A percentile compares a stretch with the other conserved stretches of the same genome.
Evolutionary conservation across 179 eudicot species (phyloP).

Genomic region (Camellia oleifera): DNA sequence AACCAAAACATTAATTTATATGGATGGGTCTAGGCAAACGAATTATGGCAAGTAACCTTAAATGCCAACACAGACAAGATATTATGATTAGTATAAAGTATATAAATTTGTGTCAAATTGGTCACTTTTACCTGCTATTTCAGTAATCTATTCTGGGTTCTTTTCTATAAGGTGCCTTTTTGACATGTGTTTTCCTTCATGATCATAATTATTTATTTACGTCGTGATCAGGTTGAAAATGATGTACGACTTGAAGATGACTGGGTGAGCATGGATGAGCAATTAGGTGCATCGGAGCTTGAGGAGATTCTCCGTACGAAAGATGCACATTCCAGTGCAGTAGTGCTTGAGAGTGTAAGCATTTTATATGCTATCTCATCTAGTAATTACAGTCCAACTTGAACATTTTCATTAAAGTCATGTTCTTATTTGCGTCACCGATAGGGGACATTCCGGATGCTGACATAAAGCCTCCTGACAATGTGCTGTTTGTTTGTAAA

Average conservation of each 20-base stretch:
- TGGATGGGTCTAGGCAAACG: not conserved
- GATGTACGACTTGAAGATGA: slow-evolving; percentile 98
- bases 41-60: not conserved
- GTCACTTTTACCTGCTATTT: not conserved
- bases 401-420: not conserved
- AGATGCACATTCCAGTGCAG: slow-evolving; percentile 95
- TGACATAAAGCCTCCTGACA: slow-evolving; percentile 94
- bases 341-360: slow-evolving; percentile 90
- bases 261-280: slow-evolving; percentile 96
- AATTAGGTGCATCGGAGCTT: slow-evolving; percentile 61
- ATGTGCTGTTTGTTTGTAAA: slow-evolving; percentile 90
- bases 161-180: not conserved
- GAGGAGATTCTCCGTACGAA: slow-evolving; percentile 79
- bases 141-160: not conserved
- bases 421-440: slow-evolving; percentile 36
- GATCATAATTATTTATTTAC: not conserved
- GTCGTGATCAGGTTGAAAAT: slow-evolving; percentile 50
- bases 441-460: slow-evolving; percentile 97
- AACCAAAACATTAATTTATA: not conserved
- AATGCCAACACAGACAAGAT: not conserved
- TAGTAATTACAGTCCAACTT: slow-evolving; percentile 1
- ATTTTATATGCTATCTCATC: not conserved
- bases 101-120: not conserved
- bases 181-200: not conserved
- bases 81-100: not conserved